These are phyloP conservation scores for Zelopaecilomyces penicillatus DNA, from an alignment of 2,329 filamentous ascomycete genomes.

Conservation along the genomic window DNA sequence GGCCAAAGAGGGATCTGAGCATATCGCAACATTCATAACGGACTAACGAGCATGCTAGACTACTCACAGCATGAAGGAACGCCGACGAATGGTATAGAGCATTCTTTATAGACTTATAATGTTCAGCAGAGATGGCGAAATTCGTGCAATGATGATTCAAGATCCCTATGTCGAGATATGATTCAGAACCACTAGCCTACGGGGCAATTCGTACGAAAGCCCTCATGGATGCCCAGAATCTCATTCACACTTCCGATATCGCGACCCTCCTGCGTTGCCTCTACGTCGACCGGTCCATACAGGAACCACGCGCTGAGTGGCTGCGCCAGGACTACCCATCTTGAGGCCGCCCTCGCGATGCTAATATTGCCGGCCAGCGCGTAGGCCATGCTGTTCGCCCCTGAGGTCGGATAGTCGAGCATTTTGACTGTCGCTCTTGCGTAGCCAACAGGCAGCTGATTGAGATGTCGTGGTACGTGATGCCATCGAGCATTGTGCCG, in stretches of 20 bases:
- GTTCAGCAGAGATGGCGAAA: too few species aligned
- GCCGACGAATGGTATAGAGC: too few species aligned
- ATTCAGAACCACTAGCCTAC: too few species aligned
- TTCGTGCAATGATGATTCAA: too few species aligned
- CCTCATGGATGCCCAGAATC: not conserved
- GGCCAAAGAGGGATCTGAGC: too few species aligned
- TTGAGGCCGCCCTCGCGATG: constrained; percentile 17
- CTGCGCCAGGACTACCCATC: constrained; percentile 18
- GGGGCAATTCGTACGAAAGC: too few species aligned
- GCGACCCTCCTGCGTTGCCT: constrained; percentile 10
- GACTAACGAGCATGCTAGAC: too few species aligned
- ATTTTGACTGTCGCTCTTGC: constrained; percentile 31
- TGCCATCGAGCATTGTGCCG: constrained; percentile 18
- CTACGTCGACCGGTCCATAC: constrained; percentile 26
- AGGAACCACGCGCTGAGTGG: constrained; percentile 33
- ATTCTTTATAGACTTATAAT: too few species aligned
- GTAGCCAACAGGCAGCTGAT: constrained; percentile 29
- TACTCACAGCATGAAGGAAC: too few species aligned
- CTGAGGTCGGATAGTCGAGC: constrained; percentile 17
- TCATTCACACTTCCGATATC: constrained; percentile 13
- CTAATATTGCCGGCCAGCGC: constrained; percentile 32
- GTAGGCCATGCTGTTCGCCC: constrained; percentile 19
- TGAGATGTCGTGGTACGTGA: constrained; percentile 20
- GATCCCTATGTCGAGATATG: too few species aligned
- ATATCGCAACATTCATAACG: too few species aligned